Conservation (phyloP, 2,329 filamentous ascomycete species). For the Penicillium sp. region DNA sequence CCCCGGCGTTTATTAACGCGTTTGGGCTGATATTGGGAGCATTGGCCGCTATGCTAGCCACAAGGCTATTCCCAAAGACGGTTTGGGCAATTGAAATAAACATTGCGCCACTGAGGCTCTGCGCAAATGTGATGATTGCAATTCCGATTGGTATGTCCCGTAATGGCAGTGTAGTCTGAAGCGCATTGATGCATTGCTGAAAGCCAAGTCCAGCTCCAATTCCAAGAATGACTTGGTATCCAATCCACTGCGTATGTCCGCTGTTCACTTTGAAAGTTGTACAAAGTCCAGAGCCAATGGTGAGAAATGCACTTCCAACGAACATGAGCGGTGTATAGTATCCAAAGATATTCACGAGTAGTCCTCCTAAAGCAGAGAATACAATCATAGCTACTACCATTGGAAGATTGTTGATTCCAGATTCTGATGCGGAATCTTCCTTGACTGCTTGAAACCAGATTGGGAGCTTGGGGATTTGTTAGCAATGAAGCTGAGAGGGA, state of each 20-base stretch:
- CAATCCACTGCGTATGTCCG: conserved; percentile 33
- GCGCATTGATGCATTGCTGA: conserved; percentile 36
- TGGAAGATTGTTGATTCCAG: conserved; percentile 40
- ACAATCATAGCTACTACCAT: conserved; percentile 35
- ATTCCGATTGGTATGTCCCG: conserved; percentile 38
- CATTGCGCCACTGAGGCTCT: conserved; percentile 39
- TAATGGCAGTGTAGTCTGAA: conserved; percentile 34
- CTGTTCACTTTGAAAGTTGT: conserved; percentile 36
- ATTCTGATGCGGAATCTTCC: conserved; percentile 32
- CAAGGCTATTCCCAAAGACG: conserved; percentile 37
- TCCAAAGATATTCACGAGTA: conserved; percentile 32
- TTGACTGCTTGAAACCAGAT: conserved; percentile 45
- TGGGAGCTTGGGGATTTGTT: conserved; percentile 35
- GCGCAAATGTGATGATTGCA: conserved; percentile 37
- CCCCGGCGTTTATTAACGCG: conserved; percentile 34
- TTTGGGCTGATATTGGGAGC: conserved; percentile 28
- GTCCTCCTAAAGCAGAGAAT: conserved; percentile 32
- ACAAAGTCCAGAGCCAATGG: conserved; percentile 36
- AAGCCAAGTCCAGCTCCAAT: conserved; percentile 37
- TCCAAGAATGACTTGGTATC: conserved; percentile 39
- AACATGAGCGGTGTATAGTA: conserved; percentile 44
- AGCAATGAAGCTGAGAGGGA: background rate
- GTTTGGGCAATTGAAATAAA: conserved; percentile 41
- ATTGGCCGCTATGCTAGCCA: conserved; percentile 22
- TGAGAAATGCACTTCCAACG: conserved; percentile 28